These are phyloP conservation scores for Barnettozyma salicaria DNA, from an alignment of 805 yeast genomes.

Conservation along the genomic window DNA sequence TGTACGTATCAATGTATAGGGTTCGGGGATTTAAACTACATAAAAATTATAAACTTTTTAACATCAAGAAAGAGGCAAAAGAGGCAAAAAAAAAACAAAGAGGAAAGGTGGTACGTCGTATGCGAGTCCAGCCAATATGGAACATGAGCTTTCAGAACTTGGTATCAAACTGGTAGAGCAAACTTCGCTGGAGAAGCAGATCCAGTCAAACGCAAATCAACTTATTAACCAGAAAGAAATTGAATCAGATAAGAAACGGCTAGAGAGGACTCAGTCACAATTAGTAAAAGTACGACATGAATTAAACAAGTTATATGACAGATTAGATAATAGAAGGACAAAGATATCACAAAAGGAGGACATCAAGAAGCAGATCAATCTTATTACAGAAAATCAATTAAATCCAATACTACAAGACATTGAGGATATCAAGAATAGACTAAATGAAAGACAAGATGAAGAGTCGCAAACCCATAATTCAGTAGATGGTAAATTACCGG, in stretches of 20 bases:
- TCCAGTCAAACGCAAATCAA: slow-evolving; percentile 63
- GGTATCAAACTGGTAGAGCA: slow-evolving; percentile 71
- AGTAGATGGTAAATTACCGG: slow-evolving; percentile 37
- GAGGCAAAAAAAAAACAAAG: not conserved
- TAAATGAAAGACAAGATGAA: slow-evolving; percentile 28
- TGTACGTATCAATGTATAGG: too few relatives aligned
- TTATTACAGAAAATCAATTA: slow-evolving; percentile 45
- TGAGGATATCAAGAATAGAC: slow-evolving; percentile 49
- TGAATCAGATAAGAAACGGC: slow-evolving; percentile 68
- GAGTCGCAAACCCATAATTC: slow-evolving; percentile 6
- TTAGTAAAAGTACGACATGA: slow-evolving; percentile 39
- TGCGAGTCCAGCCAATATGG: not conserved
- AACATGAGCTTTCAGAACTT: slow-evolving; percentile 6
- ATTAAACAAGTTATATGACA: slow-evolving; percentile 41
- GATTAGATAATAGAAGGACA: slow-evolving; percentile 45
- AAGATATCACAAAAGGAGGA: slow-evolving; percentile 60
- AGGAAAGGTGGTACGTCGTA: not conserved
- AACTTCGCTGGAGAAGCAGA: slow-evolving; percentile 64
- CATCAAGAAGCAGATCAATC: slow-evolving; percentile 46
- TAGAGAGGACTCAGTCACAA: slow-evolving; percentile 57
- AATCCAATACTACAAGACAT: slow-evolving; percentile 53
- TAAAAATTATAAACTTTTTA: too few relatives aligned
- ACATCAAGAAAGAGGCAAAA: too few relatives aligned
- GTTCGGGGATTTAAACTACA: too few relatives aligned
- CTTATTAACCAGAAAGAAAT: slow-evolving; percentile 55